Evolutionary conservation across 176 grass and related monocot species (phyloP), one percentile per base, ranked within the genome.

Genomic region (Calamus simplicifolius): DNA sequence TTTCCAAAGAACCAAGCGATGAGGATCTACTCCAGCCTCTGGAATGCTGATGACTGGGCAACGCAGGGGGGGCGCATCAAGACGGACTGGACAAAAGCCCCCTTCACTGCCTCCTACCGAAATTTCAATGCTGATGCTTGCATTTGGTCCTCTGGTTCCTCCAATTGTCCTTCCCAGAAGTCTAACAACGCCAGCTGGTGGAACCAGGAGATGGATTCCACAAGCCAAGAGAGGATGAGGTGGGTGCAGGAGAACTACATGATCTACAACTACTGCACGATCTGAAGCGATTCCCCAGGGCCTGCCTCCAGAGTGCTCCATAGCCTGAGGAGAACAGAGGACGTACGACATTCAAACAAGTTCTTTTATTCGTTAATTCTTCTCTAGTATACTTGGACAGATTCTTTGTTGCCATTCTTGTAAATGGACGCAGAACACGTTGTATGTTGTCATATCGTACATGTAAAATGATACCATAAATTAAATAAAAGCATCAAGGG

Each of bases 241-340:
- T 65, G 62, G 62, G 62, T 7, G 48, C 49, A 29, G 16, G 51
- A 65, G 49, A 65, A 65, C 23, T 65, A 28, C 62, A 65, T 65
- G 62, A 65, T 65, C 48, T 65, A 65, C 49, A 29, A 52, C 62
- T 65, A 52, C 62, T 65, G 62, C 62, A 52, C 5, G 62, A 65
- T 8, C 13, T 16, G 23, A 65, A 52, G 49, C 50, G 62, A 5
- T 65, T 65, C 62, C 49, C 4, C 62, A 29, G 23, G 49, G 49
- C 21, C 21, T 29, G 5, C 48, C 62, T 27, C 62, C 15, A 4
- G 62, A 65, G 49, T 65, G 62, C 49, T 65, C 19, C 59, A 13
- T 61, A 51, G 62, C 49, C 48, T 51, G 62, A 65, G 13, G 6
- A 61, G 19, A 16, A 16, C 19, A 43, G 2, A 30, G 5, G 48